Base-by-base conservation (phyloP, 768 basidiomycete genomes). In the Suillus alpinus region DNA sequence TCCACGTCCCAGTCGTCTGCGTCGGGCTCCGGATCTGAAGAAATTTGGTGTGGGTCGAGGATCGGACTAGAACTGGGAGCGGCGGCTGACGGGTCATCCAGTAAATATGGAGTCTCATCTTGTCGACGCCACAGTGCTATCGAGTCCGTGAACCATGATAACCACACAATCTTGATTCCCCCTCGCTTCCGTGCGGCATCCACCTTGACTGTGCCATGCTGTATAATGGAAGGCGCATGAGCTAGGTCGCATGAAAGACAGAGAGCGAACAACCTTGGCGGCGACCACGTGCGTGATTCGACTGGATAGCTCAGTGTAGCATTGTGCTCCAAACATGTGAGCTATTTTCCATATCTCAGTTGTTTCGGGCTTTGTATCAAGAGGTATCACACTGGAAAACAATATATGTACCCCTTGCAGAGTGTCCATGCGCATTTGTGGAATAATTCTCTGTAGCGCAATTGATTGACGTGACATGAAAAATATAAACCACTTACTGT, bases 311-410 rank as follows among this genome's bases (percentile, higher is more conserved):
- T 93, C 87, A 16, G 83, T 87, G 51, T 86, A 83, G 72, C 89
- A 92, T 51, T 78, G 80, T 2, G 96, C 96, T 9, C 96, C 96
- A 67, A 97, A 98, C 76, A 91, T 88, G 52, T 83, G 81, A 13
- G 96, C 94, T 71, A 89, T 81, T 65, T 84, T 81, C 94, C 94
- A 96, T 55, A 94, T 85, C 67, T 94, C 93, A 56, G 84, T 91
- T 52, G 80, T 79, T 72, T 94, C 88, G 40, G 93, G 90, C 59
- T 77, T 80, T 3, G 86, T 87, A 67, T 94, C 89, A n/a, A 95
- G 83, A 4, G 96, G 95, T 59, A 98, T 95, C 43, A 99, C 86
- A 59, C 95, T 93, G 1, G 96, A 98, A 75, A 99, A 98, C 39
- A 96, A 80, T 36, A 99, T 83, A 68, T 91, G 86, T 32, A 88